Evolutionary conservation across 2,329 filamentous ascomycete species (phyloP), one percentile per base, ranked within the genome.

Genomic region (Sclerotinia subarctica): DNA sequence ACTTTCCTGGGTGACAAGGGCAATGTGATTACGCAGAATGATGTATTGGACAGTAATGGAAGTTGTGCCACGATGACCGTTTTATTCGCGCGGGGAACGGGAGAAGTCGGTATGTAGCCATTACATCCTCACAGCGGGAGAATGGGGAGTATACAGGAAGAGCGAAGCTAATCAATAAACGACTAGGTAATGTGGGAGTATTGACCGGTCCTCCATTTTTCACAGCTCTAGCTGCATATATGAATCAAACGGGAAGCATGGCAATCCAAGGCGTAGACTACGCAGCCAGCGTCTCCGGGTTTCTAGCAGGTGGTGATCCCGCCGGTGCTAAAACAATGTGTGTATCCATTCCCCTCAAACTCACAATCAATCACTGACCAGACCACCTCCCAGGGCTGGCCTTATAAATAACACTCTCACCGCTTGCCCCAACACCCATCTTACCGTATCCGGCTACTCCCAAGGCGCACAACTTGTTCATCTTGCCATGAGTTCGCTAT

Each of bases 221-320:
- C 58, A 71, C 66, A 4, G 73, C 74, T 10, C 64, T 75, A 2
- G 74, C 71, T 32, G 71, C 69, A 13, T 72, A 76, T 15, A 76
- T 78, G 70, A 77, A 85, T 69, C 81, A 81, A 24, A 77, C 76
- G 7, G 54, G 46, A 26, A 77, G 76, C 52, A 80, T 81, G 63
- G 74, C 81, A 3, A 80, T 85, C 15, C 85, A 87, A 76, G 85
- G 85, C 54, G 82, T 87, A 26, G 78, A 82, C 44, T 87, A 87
- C 72, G 77, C 80, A 0, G 85, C 85, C 5, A 76, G 77, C 59
- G 69, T 81, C 21, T 69, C 71, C 2, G 83, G 84, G 0, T 84
- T 83, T 70, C 74, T 83, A 5, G 77, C 76, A 17, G 81, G 82
- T 11, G 84, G 84, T 1, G 82, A 83, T 68, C 70, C 72, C 6